phyloP scores from a whole-genome alignment of 2,329 filamentous ascomycete species.

The Clarireedia paspali region DNA sequence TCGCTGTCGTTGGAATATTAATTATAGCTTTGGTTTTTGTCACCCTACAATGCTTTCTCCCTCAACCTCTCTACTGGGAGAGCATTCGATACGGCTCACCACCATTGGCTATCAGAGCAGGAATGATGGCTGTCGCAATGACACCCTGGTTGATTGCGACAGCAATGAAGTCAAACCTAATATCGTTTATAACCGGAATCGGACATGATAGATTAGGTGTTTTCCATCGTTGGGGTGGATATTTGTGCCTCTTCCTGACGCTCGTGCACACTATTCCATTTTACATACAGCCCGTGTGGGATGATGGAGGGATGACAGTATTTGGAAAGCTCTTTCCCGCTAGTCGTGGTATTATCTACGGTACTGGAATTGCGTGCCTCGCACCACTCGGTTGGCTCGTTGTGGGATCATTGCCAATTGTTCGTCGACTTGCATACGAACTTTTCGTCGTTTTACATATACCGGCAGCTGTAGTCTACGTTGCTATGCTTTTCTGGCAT shows the following conservation, averaged over 20 bases:
- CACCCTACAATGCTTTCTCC: conserved; percentile 75
- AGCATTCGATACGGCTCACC: conserved; percentile 84
- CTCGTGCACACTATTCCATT: conserved; percentile 84
- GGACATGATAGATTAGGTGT: conserved; percentile 89
- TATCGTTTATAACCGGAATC: conserved; percentile 80
- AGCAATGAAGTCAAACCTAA: conserved; percentile 83
- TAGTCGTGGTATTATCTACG: conserved; percentile 66
- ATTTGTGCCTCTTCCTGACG: conserved; percentile 74
- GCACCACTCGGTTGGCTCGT: conserved; percentile 79
- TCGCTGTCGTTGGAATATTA: conserved; percentile 63
- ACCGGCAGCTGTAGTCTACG: conserved; percentile 70
- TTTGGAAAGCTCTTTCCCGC: conserved; percentile 64
- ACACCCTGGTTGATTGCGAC: conserved; percentile 88
- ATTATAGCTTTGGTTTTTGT: conserved; percentile 64
- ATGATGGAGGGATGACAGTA: conserved; percentile 63
- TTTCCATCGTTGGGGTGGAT: conserved; percentile 85
- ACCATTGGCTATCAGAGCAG: conserved; percentile 75
- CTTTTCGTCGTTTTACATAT: conserved; percentile 77
- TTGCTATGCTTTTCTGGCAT: conserved; percentile 91
- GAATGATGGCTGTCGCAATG: conserved; percentile 88
- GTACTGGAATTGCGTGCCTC: conserved; percentile 74
- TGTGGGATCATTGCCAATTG: conserved; percentile 70
- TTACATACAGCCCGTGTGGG: conserved; percentile 81
- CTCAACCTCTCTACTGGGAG: conserved; percentile 81
- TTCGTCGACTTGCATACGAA: conserved; percentile 76